Evolutionary conservation across 768 basidiomycete species (phyloP).

Genomic region (Rhodocollybia butyracea): DNA sequence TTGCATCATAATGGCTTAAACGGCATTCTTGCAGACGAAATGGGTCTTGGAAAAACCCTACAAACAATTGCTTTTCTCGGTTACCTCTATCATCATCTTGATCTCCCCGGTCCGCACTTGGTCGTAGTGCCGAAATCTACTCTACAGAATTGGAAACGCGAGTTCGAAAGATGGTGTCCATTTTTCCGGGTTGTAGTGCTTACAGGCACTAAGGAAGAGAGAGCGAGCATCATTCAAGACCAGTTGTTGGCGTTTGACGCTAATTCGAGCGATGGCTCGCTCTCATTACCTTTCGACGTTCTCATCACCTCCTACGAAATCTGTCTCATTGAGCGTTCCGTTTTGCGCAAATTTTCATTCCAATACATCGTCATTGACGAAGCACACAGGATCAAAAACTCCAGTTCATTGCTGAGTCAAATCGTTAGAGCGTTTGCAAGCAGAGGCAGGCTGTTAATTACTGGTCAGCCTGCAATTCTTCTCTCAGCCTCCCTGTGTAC

Average conservation of each 20-base stretch:
- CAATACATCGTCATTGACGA: conserved; percentile 99
- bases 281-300: conserved; percentile 61
- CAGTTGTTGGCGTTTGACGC: conserved; percentile 74
- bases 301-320: conserved; percentile 97
- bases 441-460: conserved; percentile 89
- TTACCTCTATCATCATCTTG: conserved; percentile 85
- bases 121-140: conserved; percentile 99
- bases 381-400: conserved; percentile 99
- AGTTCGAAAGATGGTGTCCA: conserved; percentile 89
- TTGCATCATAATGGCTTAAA: conserved; percentile 95
- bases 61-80: conserved; percentile 97
- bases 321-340: conserved; percentile 91
- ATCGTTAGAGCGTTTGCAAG: conserved; percentile 91
- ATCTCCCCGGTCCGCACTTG: conserved; percentile 80
- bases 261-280: background rate
- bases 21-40: conserved; percentile 96
- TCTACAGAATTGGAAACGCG: conserved; percentile 93
- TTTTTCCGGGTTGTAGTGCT: conserved; percentile 81
- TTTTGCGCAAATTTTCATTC: conserved; percentile 92
- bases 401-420: conserved; percentile 91
- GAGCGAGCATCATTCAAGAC: conserved; percentile 74
- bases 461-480: conserved; percentile 40
- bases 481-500: background rate
- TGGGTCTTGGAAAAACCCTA: conserved; percentile 98
- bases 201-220: conserved; percentile 87